These are phyloP conservation scores for Cryptosporidium tyzzeri DNA, from an alignment of 169 alveolate species.

Conservation along the genomic window DNA sequence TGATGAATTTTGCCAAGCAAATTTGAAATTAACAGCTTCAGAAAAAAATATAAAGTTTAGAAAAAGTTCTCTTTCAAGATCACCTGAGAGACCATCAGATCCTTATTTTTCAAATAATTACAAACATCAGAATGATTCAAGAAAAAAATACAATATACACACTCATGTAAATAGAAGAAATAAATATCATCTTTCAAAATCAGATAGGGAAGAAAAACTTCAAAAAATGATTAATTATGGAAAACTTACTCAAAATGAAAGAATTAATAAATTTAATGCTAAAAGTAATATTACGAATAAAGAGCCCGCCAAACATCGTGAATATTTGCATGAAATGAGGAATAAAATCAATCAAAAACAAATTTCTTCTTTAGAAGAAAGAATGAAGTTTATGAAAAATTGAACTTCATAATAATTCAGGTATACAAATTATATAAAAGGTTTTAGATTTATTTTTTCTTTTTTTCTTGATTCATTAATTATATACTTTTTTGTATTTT, in stretches of 20 bases:
- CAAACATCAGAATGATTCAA: background rate
- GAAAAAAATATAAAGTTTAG: background rate
- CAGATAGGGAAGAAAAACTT: conserved; percentile 26
- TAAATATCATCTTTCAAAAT: background rate
- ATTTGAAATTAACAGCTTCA: background rate
- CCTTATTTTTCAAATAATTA: background rate
- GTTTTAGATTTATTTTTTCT: background rate
- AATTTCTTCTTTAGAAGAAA: conserved; percentile 1
- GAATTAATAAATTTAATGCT: conserved; percentile 4
- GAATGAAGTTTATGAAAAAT: conserved; percentile 18
- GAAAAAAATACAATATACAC: background rate
- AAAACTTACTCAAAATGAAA: conserved; percentile 25
- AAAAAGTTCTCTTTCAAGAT: conserved; percentile 60
- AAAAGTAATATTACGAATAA: background rate
- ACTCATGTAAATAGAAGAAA: background rate
- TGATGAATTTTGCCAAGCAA: background rate
- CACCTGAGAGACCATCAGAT: conserved; percentile 24
- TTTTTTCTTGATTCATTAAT: too few relatives aligned
- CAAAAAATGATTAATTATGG: conserved; percentile 26
- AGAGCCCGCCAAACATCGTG: background rate
- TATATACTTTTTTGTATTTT: too few relatives aligned
- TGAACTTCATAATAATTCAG: background rate
- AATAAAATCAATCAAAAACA: background rate
- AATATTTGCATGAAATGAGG: conserved; percentile 11
- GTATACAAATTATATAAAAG: background rate